Percentiles rank a stretch among this genome's conserved stretches.
Evolutionary conservation across 176 grass and related monocot species (phyloP).

Genomic region (Rhynchospora tenuis): DNA sequence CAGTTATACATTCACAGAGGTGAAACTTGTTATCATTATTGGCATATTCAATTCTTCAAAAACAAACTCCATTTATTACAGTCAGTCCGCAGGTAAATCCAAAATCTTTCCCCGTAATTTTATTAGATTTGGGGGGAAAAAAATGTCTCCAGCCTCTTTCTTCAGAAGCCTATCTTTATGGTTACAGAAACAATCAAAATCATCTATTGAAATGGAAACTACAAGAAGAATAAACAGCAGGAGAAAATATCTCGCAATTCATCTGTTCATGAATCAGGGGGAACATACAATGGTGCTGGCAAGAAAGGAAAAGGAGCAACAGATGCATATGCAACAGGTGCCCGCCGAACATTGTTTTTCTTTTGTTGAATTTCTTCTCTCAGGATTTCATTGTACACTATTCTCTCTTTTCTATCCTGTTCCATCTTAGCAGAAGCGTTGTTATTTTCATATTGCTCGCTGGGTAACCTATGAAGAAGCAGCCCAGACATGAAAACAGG

Average conservation of each 20-base stretch:
- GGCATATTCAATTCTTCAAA: not conserved
- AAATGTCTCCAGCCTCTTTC: not conserved
- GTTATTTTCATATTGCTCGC: conserved; percentile 31
- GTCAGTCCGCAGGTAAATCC: not conserved
- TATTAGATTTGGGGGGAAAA: not conserved
- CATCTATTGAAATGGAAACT: not conserved
- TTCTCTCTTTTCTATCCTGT: conserved; percentile 34
- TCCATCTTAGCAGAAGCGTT: conserved; percentile 20
- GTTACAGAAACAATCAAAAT: not conserved
- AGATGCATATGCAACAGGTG: conserved; percentile 86
- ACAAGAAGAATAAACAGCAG: not conserved
- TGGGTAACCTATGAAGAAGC: conserved; percentile 65
- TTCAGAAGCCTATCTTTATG: not conserved
- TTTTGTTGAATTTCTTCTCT: conserved; percentile 26
- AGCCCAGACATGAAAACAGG: conserved; percentile 91
- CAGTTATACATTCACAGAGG: not conserved
- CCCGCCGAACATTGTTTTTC: conserved; percentile 16
- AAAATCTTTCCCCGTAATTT: not conserved
- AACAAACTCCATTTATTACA: not conserved
- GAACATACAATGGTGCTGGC: conserved; percentile 56
- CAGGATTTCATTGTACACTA: conserved; percentile 10
- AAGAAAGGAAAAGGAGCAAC: conserved; percentile 85
- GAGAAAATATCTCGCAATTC: conserved; percentile 17
- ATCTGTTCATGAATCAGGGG: conserved; percentile 38
- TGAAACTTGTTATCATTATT: not conserved